Base-by-base conservation (phyloP, 306 rosid species). In the Vigna reflexopilosa region DNA sequence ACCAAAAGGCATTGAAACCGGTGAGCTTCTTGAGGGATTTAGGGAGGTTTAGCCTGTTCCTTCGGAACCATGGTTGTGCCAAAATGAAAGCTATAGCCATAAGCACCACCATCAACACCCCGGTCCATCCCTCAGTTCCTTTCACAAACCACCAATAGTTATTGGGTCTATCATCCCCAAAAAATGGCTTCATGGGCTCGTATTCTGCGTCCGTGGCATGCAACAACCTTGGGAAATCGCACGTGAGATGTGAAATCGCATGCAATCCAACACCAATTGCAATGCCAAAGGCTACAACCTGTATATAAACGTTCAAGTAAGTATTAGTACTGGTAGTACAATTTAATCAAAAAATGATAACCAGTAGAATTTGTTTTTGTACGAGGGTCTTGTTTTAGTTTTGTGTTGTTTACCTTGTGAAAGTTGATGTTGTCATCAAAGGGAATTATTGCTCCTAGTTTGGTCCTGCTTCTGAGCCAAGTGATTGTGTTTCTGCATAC, bases 111-210 rank as follows among this genome's bases (percentile, higher is more conserved):
- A 94, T 94, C 34, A 86, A 81, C 61, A 94, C 84, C 16, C 98
- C 97, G 0, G 98, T 94, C 97, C 96, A 92, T 9, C 97, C 98
- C 77, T 92, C 97, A 0, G 87, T 92, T 16, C 97, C 97, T 78
- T 92, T 92, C 61, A 92, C 92, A n/a, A 94, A 94, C 98, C 98
- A 94, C 98, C 98, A 92, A 48, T 94, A 94, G 30, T 86, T 66
- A 10, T 87, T 58, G 2, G 97, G 98, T 32, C 92, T 82, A 2
- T 81, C 15, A 0, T 84, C 54, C 6, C 97, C 95, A 4, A 92
- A 94, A 80, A 75, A 94, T 0, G 49, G 88, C 51, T 85, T 80
- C 95, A 94, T 85, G 4, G 96, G 90, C 64, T 88, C 78, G 16
- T 92, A 92, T 66, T 89, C 89, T 0, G 75, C 78, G 13, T 89